Conservation (phyloP, 2,329 filamentous ascomycete species). For the Cercospora zeina region DNA sequence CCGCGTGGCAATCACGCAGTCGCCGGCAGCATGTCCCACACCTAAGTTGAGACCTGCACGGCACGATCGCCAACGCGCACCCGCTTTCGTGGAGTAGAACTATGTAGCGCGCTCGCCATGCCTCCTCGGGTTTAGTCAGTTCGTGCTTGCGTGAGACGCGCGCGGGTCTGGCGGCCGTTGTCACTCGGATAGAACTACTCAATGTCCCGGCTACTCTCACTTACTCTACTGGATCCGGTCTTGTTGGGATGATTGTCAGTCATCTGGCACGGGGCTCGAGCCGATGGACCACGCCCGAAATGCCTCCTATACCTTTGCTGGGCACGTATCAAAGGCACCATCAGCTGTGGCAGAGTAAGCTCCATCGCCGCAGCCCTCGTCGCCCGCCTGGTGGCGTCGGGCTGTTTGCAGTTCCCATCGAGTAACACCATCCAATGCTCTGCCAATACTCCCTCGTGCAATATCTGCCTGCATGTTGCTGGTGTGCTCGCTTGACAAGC, state of each 20-base stretch:
- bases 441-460: neutral
- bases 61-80: constrained; percentile 4
- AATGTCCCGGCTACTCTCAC: neutral
- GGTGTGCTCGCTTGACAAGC: neutral
- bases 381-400: neutral
- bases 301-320: too few relatives aligned
- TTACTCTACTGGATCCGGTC: neutral
- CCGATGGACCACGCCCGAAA: too few relatives aligned
- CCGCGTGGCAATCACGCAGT: neutral
- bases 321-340: neutral
- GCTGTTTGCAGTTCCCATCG: constrained; percentile 5
- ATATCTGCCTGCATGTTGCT: neutral
- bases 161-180: neutral
- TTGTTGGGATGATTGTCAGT: neutral
- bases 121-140: neutral
- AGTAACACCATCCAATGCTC: neutral
- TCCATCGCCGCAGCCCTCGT: neutral
- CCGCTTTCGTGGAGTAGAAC: neutral
- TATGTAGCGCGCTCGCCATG: neutral
- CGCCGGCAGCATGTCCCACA: neutral
- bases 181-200: too few relatives aligned
- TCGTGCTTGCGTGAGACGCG: constrained; percentile 10
- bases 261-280: too few relatives aligned
- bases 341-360: neutral
- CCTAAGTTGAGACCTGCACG: constrained; percentile 8